A percentile compares a stretch with the other conserved stretches of the same genome.
These are phyloP conservation scores for Macrocystidia cucumis DNA, from an alignment of 1,284 basidiomycete genomes.

Conservation along the genomic window DNA sequence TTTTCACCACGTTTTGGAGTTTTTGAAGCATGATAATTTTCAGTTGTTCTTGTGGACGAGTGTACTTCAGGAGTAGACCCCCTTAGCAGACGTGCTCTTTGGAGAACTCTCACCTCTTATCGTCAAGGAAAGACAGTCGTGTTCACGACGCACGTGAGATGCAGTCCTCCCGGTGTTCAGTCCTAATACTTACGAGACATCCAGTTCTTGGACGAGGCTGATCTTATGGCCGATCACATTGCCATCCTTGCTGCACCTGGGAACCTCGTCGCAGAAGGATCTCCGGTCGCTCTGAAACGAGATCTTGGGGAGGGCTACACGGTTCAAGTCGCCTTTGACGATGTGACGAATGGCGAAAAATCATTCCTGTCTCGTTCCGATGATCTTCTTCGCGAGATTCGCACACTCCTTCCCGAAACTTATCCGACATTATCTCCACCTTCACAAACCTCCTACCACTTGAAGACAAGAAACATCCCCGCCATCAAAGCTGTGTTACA, in stretches of 20 bases:
- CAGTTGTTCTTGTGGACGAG: slow-evolving; percentile 71
- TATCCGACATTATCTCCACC: slow-evolving; percentile 32
- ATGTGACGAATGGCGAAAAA: slow-evolving; percentile 21
- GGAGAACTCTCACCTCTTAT: slow-evolving; percentile 64
- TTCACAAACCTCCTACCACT: slow-evolving; percentile 38
- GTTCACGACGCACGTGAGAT: slow-evolving; percentile 63
- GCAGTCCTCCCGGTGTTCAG: neutral
- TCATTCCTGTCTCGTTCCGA: slow-evolving; percentile 10
- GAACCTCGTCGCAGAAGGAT: slow-evolving; percentile 63
- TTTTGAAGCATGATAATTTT: neutral
- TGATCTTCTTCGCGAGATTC: slow-evolving; percentile 37
- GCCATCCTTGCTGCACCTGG: slow-evolving; percentile 73
- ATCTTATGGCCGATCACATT: slow-evolving; percentile 70
- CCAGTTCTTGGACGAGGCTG: slow-evolving; percentile 71
- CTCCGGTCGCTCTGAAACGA: slow-evolving; percentile 68
- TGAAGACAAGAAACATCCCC: slow-evolving; percentile 48
- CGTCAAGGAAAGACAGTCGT: slow-evolving; percentile 59
- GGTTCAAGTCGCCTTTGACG: slow-evolving; percentile 42
- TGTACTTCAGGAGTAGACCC: slow-evolving; percentile 81
- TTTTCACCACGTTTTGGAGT: slow-evolving; percentile 2
- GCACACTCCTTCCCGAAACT: slow-evolving; percentile 37
- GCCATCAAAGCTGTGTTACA: slow-evolving; percentile 50
- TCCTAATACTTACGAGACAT: neutral
- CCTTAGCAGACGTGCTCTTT: slow-evolving; percentile 67
- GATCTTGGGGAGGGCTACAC: slow-evolving; percentile 69